Base-by-base conservation (phyloP, 352 stramenopile genomes). In the Phytophthora aleatoria region DNA sequence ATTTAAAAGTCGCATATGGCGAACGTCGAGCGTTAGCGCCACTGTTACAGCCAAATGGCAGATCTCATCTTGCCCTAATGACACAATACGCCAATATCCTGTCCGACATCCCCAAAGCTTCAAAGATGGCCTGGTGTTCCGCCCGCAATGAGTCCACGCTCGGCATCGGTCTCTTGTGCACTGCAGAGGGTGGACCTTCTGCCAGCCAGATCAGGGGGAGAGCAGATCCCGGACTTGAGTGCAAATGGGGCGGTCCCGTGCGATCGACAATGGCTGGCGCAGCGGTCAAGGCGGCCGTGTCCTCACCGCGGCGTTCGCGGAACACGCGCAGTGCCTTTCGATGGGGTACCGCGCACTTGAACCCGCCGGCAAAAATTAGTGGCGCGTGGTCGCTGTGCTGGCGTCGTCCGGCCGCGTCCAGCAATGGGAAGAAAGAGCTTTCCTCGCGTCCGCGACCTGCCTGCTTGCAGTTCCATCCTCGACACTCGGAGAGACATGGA, bases 121-220 rank as follows among this genome's bases (percentile, higher is more conserved):
- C 51, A 62, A 67, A 56, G 60, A 67, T 65, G 43, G 7, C 24
- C 10, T 24, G 15, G 20, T 68, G 57, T 71, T 71, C 50, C 64
- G 51, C 55, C 49, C 41, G 28, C 15, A 13, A 16, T 51, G 44
- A 61, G 43, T 67, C 50, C 50, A 57, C 51, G 26, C 20, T 41
- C 33, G 6, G 28, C 39, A 26, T 45, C 39, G n/a, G 9, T 56
- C 38, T 50, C 45, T 28, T 48, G n/a, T 33, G 24, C 27, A 20
- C 26, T 27, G 26, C 26, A 41, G 15, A 27, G 61, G 66, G 66
- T 73, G 68, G 68, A 76, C 63, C 64, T 76, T 69, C 68, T 76
- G 58, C 51, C 39, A 48, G 28, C 16, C 39, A 51, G 61, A 59
- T 68, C 52, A 53, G 41, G 35, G n/a, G 26, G 4, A 9, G 13